These are phyloP conservation scores for Podospora pseudoanserina DNA, from an alignment of 495 filamentous ascomycete species.

Conservation along the genomic window DNA sequence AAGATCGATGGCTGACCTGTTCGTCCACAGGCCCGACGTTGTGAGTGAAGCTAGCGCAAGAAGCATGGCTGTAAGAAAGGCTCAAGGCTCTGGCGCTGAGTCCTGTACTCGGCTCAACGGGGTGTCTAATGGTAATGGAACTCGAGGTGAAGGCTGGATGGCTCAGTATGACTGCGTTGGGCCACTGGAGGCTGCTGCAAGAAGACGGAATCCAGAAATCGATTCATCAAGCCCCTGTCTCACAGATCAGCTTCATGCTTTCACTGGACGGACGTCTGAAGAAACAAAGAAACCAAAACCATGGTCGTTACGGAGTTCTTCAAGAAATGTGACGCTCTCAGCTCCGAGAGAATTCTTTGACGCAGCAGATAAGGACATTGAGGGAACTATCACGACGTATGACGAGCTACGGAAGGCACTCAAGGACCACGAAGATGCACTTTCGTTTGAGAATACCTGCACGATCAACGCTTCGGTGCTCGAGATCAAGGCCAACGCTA, in stretches of 20 bases:
- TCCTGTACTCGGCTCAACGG: background rate
- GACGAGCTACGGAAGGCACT: slow-evolving; percentile 16
- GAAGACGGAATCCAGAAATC: background rate
- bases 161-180: background rate
- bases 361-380: background rate
- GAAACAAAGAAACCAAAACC: background rate
- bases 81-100: background rate
- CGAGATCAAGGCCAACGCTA: slow-evolving; percentile 33
- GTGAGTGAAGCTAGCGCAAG: background rate
- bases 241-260: background rate
- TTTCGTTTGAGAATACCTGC: slow-evolving; percentile 28
- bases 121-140: background rate
- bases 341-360: background rate
- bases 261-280: background rate
- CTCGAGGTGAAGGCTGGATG: background rate
- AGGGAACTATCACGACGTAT: slow-evolving; percentile 9
- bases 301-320: background rate
- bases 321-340: background rate
- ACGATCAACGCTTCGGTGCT: slow-evolving; percentile 11
- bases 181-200: background rate
- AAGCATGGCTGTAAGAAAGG: background rate
- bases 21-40: slow-evolving; percentile 9
- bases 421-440: slow-evolving; percentile 14
- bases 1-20: slow-evolving; percentile 13
- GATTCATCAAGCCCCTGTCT: background rate